phyloP scores from a whole-genome alignment of 2,329 filamentous ascomycete species.

The Pseudogymnoascus sp. region DNA sequence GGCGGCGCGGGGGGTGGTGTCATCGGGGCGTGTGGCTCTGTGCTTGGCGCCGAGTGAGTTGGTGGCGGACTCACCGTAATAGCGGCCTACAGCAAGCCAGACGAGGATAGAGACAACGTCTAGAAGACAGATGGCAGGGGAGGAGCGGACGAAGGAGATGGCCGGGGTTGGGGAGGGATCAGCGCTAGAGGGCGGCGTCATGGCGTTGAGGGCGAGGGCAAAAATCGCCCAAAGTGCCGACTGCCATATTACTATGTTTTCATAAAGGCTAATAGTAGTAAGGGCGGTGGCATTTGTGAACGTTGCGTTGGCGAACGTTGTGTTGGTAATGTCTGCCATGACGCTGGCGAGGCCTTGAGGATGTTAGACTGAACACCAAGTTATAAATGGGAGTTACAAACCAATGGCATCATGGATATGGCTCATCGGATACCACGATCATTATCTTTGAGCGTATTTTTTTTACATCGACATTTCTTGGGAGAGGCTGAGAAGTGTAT shows the following conservation, averaged over 20 bases:
- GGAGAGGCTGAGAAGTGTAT: background rate
- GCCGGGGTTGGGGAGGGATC: slow-evolving; percentile 12
- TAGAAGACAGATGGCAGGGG: slow-evolving; percentile 13
- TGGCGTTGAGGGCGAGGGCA: slow-evolving; percentile 17
- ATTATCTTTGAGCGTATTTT: background rate
- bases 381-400: background rate
- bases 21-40: background rate
- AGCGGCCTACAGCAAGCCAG: background rate
- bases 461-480: background rate
- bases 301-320: background rate
- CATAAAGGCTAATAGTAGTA: background rate
- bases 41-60: background rate
- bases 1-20: background rate
- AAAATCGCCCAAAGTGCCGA: slow-evolving; percentile 17
- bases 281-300: background rate
- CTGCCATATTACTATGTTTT: slow-evolving; percentile 13
- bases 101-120: slow-evolving; percentile 14
- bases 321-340: background rate
- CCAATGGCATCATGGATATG: background rate
- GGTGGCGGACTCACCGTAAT: background rate
- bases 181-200: slow-evolving; percentile 17
- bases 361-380: background rate
- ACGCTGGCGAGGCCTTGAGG: background rate
- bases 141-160: slow-evolving; percentile 14
- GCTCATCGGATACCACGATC: background rate